Evolutionary conservation across 495 filamentous ascomycete species (phyloP), one percentile per base, ranked within the genome.

Genomic region (Penicillium argentinense): DNA sequence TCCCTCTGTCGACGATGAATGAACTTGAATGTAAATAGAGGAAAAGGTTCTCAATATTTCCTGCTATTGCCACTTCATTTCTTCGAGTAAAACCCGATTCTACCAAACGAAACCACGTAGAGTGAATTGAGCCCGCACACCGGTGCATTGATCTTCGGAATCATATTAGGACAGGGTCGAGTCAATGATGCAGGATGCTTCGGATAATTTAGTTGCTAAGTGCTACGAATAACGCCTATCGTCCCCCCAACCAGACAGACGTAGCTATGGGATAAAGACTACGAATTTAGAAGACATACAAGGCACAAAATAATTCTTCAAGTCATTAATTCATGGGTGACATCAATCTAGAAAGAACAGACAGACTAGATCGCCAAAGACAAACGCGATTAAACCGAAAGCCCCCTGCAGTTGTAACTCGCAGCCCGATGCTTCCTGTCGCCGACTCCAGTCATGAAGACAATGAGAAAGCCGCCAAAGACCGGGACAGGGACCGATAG

Each of bases 21-120:
- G 33, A 45, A 42, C 42, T 45, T 51, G 49, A 42, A 60, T 63
- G 60, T 63, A 63, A 34, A 63, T 60, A 63, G 53, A 54, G 18
- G 47, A 51, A 43, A 44, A 33, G 12, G 22, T 27, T 23, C 26
- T 25, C 17, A 9, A 36, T 14, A 4, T 21, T 9, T 11, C 17
- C 7, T 36, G 5, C 21, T 11, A 36, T 18, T 11, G 7, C 7
- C 17, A 9, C 17, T 18, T 9, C 5, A 5, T 26, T 26, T 26
- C 28, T 19, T 19, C 19, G 27, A 9, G 21, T 22, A 17, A 7
- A 33, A 44, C n/a, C n/a, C 11, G 5, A n/a, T n/a, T n/a, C n/a
- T n/a, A n/a, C n/a, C n/a, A n/a, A n/a, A n/a, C n/a, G n/a, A n/a
- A 26, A 11, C 25, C 25, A 5, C 5, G 11, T 26, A 11, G 5